Evolutionary conservation across 371 early-diverging fungal species (phyloP).

Genomic region (Mortierella sp.): DNA sequence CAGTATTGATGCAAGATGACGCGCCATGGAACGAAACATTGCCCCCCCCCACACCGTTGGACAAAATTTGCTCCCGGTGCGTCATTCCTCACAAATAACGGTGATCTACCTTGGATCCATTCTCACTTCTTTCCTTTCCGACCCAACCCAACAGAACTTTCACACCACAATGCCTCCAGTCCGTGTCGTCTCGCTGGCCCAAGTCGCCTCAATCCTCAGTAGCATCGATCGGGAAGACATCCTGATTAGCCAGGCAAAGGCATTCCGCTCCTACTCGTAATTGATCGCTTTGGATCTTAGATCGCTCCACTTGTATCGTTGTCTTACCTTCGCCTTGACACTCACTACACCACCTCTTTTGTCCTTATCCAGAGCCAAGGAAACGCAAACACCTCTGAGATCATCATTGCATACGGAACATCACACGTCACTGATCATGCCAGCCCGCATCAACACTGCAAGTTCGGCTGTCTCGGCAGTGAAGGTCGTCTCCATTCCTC

Average conservation of each 20-base stretch:
- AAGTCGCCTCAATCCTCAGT: conserved; percentile 36
- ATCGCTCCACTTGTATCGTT: not conserved
- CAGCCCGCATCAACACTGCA: conserved; percentile 58
- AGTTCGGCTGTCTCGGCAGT: conserved; percentile 58
- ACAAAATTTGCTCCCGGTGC: too few relatives aligned
- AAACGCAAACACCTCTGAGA: conserved; percentile 66
- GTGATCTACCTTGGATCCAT: not conserved
- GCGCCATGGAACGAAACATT: too few relatives aligned
- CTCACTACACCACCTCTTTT: not conserved
- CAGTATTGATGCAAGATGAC: too few relatives aligned
- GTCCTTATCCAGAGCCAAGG: conserved; percentile 13
- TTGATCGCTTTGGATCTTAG: not conserved
- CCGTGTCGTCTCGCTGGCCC: conserved; percentile 41
- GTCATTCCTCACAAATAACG: too few relatives aligned
- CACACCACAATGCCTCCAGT: conserved; percentile 35
- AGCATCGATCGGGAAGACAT: conserved; percentile 30
- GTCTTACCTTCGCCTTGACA: not conserved
- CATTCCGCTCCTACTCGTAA: conserved; percentile 48
- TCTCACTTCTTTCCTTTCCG: not conserved
- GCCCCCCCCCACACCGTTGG: too few relatives aligned
- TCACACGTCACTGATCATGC: conserved; percentile 69
- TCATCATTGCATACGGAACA: conserved; percentile 55
- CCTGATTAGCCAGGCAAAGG: conserved; percentile 37
- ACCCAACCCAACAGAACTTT: too few relatives aligned
- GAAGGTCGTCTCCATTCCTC: conserved; percentile 68